A percentile compares a stretch with the other conserved stretches of the same genome.
These are phyloP conservation scores for Xylariales sp. DNA, from an alignment of 2,329 filamentous ascomycete genomes.

Conservation along the genomic window DNA sequence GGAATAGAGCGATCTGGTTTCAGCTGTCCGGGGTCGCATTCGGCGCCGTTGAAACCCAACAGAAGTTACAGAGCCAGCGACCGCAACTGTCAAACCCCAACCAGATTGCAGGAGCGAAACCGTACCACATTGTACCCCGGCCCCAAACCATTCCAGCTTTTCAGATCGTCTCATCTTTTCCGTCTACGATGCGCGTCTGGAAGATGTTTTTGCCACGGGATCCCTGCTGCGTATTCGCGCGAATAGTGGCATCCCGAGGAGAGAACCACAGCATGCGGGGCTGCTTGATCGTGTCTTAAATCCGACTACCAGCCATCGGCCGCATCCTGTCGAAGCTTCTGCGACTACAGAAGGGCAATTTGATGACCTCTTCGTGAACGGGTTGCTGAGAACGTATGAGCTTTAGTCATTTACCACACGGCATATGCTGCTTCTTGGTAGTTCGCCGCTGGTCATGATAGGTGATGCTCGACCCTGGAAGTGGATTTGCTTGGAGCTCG, in stretches of 20 bases:
- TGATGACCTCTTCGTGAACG: background rate
- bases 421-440: background rate
- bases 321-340: too few species aligned
- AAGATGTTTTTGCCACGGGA: too few species aligned
- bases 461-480: background rate
- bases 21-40: conserved; percentile 23
- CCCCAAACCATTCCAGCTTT: background rate
- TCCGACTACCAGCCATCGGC: too few species aligned
- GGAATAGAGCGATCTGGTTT: conserved; percentile 25
- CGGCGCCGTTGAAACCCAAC: conserved; percentile 22
- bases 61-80: conserved; percentile 7
- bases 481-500: background rate
- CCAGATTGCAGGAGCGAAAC: conserved; percentile 25
- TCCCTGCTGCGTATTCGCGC: too few species aligned
- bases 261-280: too few species aligned
- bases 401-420: background rate
- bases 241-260: too few species aligned
- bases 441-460: background rate
- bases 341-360: too few species aligned
- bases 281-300: too few species aligned
- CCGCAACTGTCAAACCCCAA: conserved; percentile 16
- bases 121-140: conserved; percentile 22
- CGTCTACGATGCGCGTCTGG: background rate
- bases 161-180: conserved; percentile 6
- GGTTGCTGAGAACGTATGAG: too few species aligned